Conservation (phyloP, 2,329 filamentous ascomycete species). For the Pseudopyricularia javanii region DNA sequence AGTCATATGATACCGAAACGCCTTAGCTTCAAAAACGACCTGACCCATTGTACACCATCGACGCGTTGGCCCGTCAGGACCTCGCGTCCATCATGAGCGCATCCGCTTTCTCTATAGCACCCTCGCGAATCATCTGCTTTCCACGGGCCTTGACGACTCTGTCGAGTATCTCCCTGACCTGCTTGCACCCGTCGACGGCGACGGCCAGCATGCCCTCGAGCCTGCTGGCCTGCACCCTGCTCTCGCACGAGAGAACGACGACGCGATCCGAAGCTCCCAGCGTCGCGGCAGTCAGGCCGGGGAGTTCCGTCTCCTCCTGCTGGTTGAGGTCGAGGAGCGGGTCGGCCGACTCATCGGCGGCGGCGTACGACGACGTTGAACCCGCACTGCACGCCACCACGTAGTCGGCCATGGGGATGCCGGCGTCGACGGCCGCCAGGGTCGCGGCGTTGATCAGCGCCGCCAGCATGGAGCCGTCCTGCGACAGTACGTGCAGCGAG, state of each 20-base stretch:
- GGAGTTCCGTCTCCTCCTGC: slow-evolving; percentile 76
- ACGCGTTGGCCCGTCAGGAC: slow-evolving; percentile 3
- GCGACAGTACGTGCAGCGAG: slow-evolving; percentile 73
- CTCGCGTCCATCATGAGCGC: slow-evolving; percentile 40
- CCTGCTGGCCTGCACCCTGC: slow-evolving; percentile 66
- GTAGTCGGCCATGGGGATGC: slow-evolving; percentile 90
- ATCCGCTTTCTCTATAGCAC: slow-evolving; percentile 33
- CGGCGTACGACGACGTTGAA: slow-evolving; percentile 54
- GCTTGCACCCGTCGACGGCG: slow-evolving; percentile 81
- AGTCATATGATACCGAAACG: neutral
- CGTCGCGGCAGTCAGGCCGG: slow-evolving; percentile 77
- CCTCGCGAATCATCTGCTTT: slow-evolving; percentile 46
- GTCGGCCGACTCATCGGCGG: slow-evolving; percentile 57
- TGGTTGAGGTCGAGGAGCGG: slow-evolving; percentile 70
- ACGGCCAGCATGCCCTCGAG: slow-evolving; percentile 90
- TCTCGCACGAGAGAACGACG: slow-evolving; percentile 74
- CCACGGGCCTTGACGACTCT: slow-evolving; percentile 64
- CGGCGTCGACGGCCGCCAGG: slow-evolving; percentile 84
- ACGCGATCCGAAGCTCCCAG: slow-evolving; percentile 64
- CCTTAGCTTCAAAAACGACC: neutral
- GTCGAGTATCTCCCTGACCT: slow-evolving; percentile 72
- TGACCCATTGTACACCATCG: neutral
- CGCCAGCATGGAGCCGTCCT: slow-evolving; percentile 83
- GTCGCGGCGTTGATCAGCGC: slow-evolving; percentile 86
- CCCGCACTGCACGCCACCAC: slow-evolving; percentile 81